These are phyloP conservation scores for Aspergillus amoenus DNA, from an alignment of 2,329 filamentous ascomycete species.

Conservation along the genomic window DNA sequence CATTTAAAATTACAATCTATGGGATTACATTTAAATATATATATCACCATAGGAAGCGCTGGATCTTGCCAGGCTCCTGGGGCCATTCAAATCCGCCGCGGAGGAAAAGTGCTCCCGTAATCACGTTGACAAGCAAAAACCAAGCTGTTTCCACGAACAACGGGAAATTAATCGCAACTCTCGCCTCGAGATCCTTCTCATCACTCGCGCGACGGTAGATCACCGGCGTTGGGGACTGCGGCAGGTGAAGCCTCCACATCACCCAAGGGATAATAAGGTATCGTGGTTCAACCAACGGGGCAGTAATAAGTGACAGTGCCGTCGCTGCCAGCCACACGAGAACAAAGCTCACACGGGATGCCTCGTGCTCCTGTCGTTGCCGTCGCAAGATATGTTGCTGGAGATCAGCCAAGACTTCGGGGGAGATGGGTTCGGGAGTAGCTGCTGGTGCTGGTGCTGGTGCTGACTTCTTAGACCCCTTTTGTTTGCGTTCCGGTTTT, in stretches of 20 bases:
- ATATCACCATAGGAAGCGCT: constrained; percentile 67
- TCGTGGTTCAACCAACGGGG: constrained; percentile 88
- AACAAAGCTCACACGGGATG: constrained; percentile 51
- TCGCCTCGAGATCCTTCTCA: constrained; percentile 24
- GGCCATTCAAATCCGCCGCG: constrained; percentile 26
- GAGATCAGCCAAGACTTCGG: constrained; percentile 29
- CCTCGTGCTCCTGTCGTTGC: constrained; percentile 27
- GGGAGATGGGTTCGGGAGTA: constrained; percentile 22
- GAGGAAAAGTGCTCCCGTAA: constrained; percentile 30
- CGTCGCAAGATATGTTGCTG: constrained; percentile 31
- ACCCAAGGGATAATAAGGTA: constrained; percentile 97
- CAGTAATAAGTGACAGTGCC: constrained; percentile 75
- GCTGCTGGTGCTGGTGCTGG: constrained; percentile 11
- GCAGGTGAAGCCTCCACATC: constrained; percentile 81
- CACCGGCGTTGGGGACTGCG: constrained; percentile 42
- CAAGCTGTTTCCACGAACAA: constrained; percentile 56
- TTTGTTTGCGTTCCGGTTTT: constrained; percentile 24
- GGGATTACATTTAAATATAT: background rate
- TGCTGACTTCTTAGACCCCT: constrained; percentile 20
- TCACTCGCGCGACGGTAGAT: constrained; percentile 27
- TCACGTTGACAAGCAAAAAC: constrained; percentile 49
- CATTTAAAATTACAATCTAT: constrained; percentile 9
- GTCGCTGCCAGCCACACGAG: constrained; percentile 68
- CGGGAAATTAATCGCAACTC: constrained; percentile 28
- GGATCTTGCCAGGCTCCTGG: constrained; percentile 45